phyloP scores from a whole-genome alignment of 2,329 filamentous ascomycete genomes.

The Pestalotiopsis sp. region DNA sequence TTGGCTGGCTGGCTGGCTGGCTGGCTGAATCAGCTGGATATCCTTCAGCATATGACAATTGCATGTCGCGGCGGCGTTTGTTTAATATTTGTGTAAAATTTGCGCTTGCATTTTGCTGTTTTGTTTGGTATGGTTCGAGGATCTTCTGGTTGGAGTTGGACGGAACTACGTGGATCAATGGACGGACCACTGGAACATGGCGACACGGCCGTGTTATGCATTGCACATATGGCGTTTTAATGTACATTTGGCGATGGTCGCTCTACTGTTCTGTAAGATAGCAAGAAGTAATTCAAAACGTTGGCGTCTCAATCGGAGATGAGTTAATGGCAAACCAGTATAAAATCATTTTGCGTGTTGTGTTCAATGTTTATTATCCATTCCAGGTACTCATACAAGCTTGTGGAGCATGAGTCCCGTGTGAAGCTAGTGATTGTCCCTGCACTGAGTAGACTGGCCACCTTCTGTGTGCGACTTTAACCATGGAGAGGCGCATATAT shows the following conservation, averaged over 20 bases:
- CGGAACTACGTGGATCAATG: neutral
- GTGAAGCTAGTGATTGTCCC: no score
- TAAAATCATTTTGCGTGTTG: no score
- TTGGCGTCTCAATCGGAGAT: no score
- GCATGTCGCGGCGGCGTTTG: slow-evolving; percentile 11
- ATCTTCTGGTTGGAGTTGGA: slow-evolving; percentile 8
- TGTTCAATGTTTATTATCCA: no score
- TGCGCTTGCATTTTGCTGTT: neutral
- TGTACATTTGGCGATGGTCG: neutral
- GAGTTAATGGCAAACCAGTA: no score
- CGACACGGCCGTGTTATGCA: neutral
- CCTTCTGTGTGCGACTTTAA: no score
- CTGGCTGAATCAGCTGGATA: slow-evolving; percentile 10
- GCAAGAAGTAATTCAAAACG: neutral
- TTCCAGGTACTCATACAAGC: no score
- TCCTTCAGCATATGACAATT: slow-evolving; percentile 2
- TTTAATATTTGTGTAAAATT: neutral
- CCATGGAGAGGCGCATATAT: no score
- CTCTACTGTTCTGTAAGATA: neutral
- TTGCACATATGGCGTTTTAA: slow-evolving; percentile 3
- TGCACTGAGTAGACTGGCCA: no score
- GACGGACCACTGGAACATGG: neutral
- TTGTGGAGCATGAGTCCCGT: no score
- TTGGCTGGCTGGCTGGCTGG: neutral
- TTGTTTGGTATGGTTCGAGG: neutral